These are phyloP conservation scores for Gracilaria gracilis DNA, from an alignment of 23 red algal genomes.

Conservation along the genomic window DNA sequence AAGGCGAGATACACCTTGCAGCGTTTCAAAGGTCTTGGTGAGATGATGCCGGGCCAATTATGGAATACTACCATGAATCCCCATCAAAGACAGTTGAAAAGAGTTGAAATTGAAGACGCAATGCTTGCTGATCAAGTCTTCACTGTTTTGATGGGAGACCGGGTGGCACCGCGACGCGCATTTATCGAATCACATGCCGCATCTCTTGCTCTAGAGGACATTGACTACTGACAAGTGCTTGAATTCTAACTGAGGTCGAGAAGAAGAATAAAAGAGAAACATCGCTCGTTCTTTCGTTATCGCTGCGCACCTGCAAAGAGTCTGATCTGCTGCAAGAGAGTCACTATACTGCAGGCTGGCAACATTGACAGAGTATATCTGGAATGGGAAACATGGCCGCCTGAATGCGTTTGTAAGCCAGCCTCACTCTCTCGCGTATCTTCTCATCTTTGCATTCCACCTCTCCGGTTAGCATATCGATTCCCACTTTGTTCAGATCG, in stretches of 20 bases:
- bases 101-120: conserved; percentile 93
- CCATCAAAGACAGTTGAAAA: conserved; percentile 68
- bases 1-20: conserved; percentile 79
- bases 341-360: conserved; percentile 15
- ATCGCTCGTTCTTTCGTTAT: background rate
- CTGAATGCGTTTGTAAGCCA: conserved; percentile 91
- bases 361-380: conserved; percentile 90
- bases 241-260: conserved; percentile 15
- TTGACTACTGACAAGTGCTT: conserved; percentile 88
- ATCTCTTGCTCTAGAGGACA: conserved; percentile 76
- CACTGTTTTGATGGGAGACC: conserved; percentile 95
- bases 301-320: background rate
- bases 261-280: background rate
- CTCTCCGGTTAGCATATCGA: conserved; percentile 88
- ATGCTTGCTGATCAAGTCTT: conserved; percentile 89
- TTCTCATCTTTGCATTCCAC: conserved; percentile 80
- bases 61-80: conserved; percentile 99
- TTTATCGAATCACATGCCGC: conserved; percentile 97
- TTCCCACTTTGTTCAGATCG: conserved; percentile 68
- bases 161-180: conserved; percentile 83
- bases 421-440: conserved; percentile 74
- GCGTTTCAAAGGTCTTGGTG: conserved; percentile 98
- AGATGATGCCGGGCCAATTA: conserved; percentile 94
- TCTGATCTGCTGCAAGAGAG: background rate
- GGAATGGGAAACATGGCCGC: conserved; percentile 94